Percentiles rank a stretch among this genome's conserved stretches.
Evolutionary conservation across 345 rosid species (phyloP).

Genomic region (Eucalyptus cloeziana): DNA sequence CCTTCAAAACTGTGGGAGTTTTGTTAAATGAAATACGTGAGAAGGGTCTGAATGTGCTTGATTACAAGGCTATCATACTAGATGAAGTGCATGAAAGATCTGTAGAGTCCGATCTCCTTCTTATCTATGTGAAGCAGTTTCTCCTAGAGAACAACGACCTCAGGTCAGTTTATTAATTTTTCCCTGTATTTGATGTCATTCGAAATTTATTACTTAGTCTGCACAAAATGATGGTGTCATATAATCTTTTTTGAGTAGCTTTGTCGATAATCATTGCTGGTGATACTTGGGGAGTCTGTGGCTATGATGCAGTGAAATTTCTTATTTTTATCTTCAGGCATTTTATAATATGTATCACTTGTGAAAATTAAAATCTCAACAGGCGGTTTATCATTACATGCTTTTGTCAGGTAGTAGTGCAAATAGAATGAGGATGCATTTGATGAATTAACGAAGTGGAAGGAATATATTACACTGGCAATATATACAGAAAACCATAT

Average conservation of each 20-base stretch:
- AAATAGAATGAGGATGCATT: neutral
- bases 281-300: neutral
- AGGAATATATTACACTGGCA: neutral
- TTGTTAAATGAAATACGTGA: conserved; percentile 85
- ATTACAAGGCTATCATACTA: conserved; percentile 81
- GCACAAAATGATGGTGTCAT: neutral
- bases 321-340: neutral
- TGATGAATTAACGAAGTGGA: neutral
- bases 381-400: neutral
- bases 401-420: neutral
- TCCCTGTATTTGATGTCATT: neutral
- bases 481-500: neutral
- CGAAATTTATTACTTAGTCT: neutral
- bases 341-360: neutral
- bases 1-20: conserved; percentile 93
- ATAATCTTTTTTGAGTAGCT: neutral
- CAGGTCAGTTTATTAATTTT: conserved; percentile 26
- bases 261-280: neutral
- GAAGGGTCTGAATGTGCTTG: conserved; percentile 67
- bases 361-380: neutral
- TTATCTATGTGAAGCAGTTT: conserved; percentile 83
- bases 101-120: conserved; percentile 84
- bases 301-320: neutral
- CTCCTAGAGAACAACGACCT: conserved; percentile 52
- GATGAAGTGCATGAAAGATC: conserved; percentile 99